Conservation (phyloP, 768 basidiomycete species). For the Suillus discolor region DNA sequence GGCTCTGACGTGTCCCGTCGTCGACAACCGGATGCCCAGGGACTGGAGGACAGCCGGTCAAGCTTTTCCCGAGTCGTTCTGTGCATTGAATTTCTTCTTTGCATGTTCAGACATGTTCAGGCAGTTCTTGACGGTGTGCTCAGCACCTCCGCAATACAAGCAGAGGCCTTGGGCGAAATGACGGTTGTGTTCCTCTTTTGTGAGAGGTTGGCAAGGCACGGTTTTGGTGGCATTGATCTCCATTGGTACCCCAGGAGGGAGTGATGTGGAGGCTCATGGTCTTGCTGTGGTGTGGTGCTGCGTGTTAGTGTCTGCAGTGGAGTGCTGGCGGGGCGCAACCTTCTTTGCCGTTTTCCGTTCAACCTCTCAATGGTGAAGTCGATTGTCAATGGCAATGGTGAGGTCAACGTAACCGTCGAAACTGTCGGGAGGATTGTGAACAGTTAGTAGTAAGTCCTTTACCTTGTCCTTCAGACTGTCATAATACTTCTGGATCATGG, state of each 20-base stretch:
- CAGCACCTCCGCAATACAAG: slow-evolving; percentile 37
- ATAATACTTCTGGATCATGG: slow-evolving; percentile 35
- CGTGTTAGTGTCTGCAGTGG: no score
- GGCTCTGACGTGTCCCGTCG: neutral
- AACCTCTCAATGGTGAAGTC: slow-evolving; percentile 22
- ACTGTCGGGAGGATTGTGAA: slow-evolving; percentile 18
- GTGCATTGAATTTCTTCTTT: slow-evolving; percentile 11
- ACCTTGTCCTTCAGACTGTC: slow-evolving; percentile 31
- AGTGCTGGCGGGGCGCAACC: no score
- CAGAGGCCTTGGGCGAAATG: slow-evolving; percentile 32
- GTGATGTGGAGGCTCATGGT: neutral
- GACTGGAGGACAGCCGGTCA: neutral
- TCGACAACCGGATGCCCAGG: neutral
- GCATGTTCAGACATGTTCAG: slow-evolving; percentile 22
- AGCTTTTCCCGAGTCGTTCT: neutral
- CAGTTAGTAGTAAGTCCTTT: slow-evolving; percentile 18
- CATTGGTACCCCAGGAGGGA: slow-evolving; percentile 26
- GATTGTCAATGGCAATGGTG: slow-evolving; percentile 29
- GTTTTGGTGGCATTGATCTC: slow-evolving; percentile 29
- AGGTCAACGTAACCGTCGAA: slow-evolving; percentile 23
- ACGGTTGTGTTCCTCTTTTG: slow-evolving; percentile 27
- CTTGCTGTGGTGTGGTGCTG: accelerated
- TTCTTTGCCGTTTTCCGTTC: slow-evolving; percentile 17
- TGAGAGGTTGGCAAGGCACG: slow-evolving; percentile 26
- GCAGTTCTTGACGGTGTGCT: slow-evolving; percentile 33